Base-by-base conservation (phyloP, 192 early-diverging fungal species). In the Backusella westeae region DNA sequence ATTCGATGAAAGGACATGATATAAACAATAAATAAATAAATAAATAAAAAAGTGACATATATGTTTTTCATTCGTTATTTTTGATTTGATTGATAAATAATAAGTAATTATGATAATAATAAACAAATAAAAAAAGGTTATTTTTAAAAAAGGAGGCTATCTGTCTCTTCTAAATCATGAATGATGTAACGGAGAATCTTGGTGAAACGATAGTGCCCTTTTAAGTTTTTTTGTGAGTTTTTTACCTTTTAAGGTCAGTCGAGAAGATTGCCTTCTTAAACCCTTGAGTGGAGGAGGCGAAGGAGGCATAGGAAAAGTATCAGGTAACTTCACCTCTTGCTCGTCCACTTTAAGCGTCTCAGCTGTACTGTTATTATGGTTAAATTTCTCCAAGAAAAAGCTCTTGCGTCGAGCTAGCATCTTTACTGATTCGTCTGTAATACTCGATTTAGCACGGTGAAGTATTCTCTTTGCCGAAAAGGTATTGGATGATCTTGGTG, bases 221-320 rank as follows among this genome's bases (percentile, higher is more conserved):
- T 69, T 69, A 39, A 69, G 38, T 23, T 69, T 69, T 10, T 69
- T 69, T 23, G 35, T 38, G 19, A 69, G 38, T 23, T 35, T 69
- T 38, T 69, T 69, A 23, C 68, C 68, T 21, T 69, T 69, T 21
- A 69, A 0, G 12, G 68, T 41, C 21, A 69, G 68, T 69, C 38
- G 34, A n/a, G 68, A 69, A 39, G 68, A 69, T 23, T 69, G 68
- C 26, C 68, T 69, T 69, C 68, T 69, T 69, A 69, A 38, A 69
- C 68, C 36, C 38, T 69, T 69, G 38, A 69, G 56, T 9, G 21
- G 56, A 26, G 56, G 56, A 14, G 26, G 26, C 4, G 56, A n/a
- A 29, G 56, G 21, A 29, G 56, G 56, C 3, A 63, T 29, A 12
- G 9, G 56, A 63, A 63, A 63, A 29, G 23, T 63, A 29, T 63